Conservation (phyloP, 106 monocot species). For the Dendrobium officinale region DNA sequence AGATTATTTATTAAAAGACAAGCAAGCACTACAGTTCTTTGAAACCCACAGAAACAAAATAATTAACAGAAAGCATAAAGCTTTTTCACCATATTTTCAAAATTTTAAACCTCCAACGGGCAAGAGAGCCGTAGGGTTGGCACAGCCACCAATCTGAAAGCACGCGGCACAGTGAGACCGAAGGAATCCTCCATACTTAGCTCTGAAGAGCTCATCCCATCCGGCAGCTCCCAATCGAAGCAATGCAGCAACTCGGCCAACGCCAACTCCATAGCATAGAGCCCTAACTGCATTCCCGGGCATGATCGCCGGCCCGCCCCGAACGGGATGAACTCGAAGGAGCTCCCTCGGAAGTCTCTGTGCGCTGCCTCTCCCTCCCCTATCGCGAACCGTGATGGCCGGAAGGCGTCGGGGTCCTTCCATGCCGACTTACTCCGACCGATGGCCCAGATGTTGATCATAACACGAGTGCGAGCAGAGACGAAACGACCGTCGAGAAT, state of each 20-base stretch:
- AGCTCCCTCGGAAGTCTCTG: constrained; percentile 36
- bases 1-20: too few species aligned
- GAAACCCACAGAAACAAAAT: too few species aligned
- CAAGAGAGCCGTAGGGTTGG: constrained; percentile 15
- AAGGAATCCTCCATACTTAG: constrained; percentile 43
- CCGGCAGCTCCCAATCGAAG: constrained; percentile 38
- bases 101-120: background rate
- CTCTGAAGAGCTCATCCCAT: constrained; percentile 27
- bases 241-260: constrained; percentile 34
- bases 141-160: constrained; percentile 24
- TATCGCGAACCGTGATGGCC: constrained; percentile 29
- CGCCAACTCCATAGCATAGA: constrained; percentile 26
- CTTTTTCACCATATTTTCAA: too few species aligned
- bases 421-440: constrained; percentile 34
- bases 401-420: constrained; percentile 36
- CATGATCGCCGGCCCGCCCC: constrained; percentile 44
- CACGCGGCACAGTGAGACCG: constrained; percentile 31
- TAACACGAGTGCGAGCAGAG: constrained; percentile 32
- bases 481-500: constrained; percentile 30
- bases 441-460: constrained; percentile 55
- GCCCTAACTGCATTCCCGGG: constrained; percentile 44
- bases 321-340: constrained; percentile 49
- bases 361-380: constrained; percentile 8
- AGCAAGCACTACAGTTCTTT: too few species aligned
- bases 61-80: too few species aligned